These are phyloP conservation scores for Polyporus tsugae DNA, from an alignment of 1,284 basidiomycete species.

Conservation along the genomic window DNA sequence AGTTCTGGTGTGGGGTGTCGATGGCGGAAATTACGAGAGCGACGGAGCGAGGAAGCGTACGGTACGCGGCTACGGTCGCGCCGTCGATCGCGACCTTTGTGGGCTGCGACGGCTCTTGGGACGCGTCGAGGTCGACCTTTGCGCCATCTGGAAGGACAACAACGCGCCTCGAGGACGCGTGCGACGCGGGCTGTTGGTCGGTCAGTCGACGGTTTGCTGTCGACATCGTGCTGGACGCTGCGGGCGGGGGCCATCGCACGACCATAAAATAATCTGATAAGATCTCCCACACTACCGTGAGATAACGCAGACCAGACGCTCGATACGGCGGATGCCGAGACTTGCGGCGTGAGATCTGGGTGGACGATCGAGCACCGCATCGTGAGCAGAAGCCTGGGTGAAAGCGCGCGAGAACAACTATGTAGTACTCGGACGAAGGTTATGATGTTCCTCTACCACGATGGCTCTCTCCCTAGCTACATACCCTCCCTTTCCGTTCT, in stretches of 20 bases:
- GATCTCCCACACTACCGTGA: constrained; percentile 11
- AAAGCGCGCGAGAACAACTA: neutral
- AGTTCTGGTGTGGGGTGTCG: constrained; percentile 42
- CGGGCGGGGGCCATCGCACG: too few species aligned
- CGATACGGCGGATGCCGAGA: neutral
- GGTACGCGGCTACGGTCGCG: constrained; percentile 28
- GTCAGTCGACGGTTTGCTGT: constrained; percentile 13
- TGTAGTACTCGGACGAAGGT: too few species aligned
- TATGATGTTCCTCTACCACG: constrained; percentile 3
- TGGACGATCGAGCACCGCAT: neutral
- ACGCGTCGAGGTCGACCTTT: constrained; percentile 22
- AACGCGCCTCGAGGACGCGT: constrained; percentile 18
- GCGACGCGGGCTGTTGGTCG: constrained; percentile 4
- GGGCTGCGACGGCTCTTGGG: constrained; percentile 19
- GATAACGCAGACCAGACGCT: neutral
- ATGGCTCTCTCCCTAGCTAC: constrained; percentile 2
- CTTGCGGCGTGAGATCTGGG: neutral
- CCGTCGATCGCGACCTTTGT: constrained; percentile 31
- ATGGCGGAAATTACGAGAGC: constrained; percentile 42
- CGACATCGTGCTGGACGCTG: constrained; percentile 14
- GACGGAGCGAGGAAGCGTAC: constrained; percentile 31
- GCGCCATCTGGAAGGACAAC: constrained; percentile 33
- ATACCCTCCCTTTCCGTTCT: neutral
- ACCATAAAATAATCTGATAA: constrained; percentile 30
- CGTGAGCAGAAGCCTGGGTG: constrained; percentile 1